A percentile compares a stretch with the other conserved stretches of the same genome.
Evolutionary conservation across 495 filamentous ascomycete genomes (phyloP).

Genomic region (Neurospora pannonica): DNA sequence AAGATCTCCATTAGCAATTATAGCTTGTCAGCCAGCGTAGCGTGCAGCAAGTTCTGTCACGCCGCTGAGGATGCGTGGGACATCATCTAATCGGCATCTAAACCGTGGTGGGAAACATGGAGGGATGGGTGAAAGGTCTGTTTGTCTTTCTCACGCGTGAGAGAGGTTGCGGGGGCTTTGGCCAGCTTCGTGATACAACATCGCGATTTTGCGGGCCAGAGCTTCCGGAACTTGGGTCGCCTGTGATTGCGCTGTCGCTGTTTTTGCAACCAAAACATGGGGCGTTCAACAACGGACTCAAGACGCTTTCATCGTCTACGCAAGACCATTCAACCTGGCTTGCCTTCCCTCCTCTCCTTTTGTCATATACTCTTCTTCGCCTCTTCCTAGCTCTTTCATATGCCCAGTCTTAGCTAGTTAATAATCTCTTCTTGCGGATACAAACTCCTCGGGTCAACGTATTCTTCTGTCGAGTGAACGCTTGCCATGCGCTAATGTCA

Average conservation of each 20-base stretch:
- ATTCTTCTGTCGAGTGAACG: neutral
- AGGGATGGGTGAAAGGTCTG: slow-evolving; percentile 25
- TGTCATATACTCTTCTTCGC: slow-evolving; percentile 3
- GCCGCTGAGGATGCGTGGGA: slow-evolving; percentile 95
- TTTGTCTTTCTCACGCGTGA: slow-evolving; percentile 12
- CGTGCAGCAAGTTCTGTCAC: slow-evolving; percentile 98
- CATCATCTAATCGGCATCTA: slow-evolving; percentile 54
- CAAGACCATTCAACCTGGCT: slow-evolving; percentile 63
- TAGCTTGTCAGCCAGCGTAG: slow-evolving; percentile 91
- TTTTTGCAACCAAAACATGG: slow-evolving; percentile 78
- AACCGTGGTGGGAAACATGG: neutral
- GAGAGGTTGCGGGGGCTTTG: slow-evolving; percentile 21
- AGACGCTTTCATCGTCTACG: slow-evolving; percentile 54
- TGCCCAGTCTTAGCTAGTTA: neutral
- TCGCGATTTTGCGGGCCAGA: slow-evolving; percentile 26
- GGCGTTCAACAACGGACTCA: slow-evolving; percentile 71
- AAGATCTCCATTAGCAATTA: slow-evolving; percentile 97
- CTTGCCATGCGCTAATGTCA: neutral
- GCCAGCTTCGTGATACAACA: slow-evolving; percentile 39
- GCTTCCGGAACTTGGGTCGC: slow-evolving; percentile 35
- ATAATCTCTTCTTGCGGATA: neutral
- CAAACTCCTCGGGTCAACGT: neutral
- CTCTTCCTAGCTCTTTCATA: neutral
- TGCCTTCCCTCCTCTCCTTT: slow-evolving; percentile 32
- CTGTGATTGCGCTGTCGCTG: slow-evolving; percentile 50